These are phyloP conservation scores for Boletus sp. DNA, from an alignment of 768 basidiomycete species.

Conservation along the genomic window DNA sequence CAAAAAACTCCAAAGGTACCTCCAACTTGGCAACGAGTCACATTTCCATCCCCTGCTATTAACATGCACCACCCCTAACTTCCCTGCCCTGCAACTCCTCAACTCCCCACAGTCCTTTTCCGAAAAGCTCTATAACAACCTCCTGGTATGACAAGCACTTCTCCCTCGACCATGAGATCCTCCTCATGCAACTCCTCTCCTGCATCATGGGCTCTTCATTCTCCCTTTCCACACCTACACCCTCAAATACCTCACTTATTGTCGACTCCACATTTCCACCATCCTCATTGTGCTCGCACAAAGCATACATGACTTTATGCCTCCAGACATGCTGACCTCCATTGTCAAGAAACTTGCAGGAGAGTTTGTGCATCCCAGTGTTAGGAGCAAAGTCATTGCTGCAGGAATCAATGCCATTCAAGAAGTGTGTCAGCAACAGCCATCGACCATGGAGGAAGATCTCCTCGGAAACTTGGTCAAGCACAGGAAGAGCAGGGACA, in stretches of 20 bases:
- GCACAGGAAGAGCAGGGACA: constrained; percentile 94
- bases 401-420: constrained; percentile 96
- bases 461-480: constrained; percentile 89
- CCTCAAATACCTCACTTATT: constrained; percentile 88
- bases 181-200: constrained; percentile 94
- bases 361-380: constrained; percentile 97
- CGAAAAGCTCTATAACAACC: constrained; percentile 86
- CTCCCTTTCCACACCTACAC: constrained; percentile 96
- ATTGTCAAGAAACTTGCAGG: constrained; percentile 88
- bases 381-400: constrained; percentile 91
- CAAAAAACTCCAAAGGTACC: constrained; percentile 72
- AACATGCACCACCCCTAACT: constrained; percentile 59
- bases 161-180: constrained; percentile 93
- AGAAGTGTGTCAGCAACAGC: constrained; percentile 91
- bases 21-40: background rate
- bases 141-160: constrained; percentile 91
- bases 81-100: constrained; percentile 88
- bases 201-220: constrained; percentile 91
- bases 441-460: constrained; percentile 97
- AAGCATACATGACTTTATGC: constrained; percentile 92
- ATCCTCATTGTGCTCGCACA: constrained; percentile 94
- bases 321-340: constrained; percentile 87
- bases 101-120: constrained; percentile 95
- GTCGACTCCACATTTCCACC: constrained; percentile 87
- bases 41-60: background rate